Evolutionary conservation across 768 basidiomycete genomes (phyloP), one percentile per base, ranked within the genome.

Genomic region (Suillus variegatus): DNA sequence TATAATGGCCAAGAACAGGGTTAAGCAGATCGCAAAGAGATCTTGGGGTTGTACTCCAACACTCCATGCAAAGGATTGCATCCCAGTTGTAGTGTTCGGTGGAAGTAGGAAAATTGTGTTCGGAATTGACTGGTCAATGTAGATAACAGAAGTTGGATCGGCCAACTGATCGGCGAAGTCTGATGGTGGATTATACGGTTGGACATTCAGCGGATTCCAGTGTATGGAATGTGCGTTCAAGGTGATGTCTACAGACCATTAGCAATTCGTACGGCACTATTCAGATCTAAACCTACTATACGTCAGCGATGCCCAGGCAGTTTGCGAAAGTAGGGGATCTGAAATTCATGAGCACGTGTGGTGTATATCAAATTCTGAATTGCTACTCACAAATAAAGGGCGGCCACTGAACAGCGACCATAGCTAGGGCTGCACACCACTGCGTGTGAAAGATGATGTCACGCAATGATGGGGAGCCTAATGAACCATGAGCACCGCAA

Each of bases 371-470:
- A 18, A 25, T 6, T 52, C 64, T 35, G 41, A 14, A 32, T 32
- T 32, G 25, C 47, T 46, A 84, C 91, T 69, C 71, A 95, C 95
- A 99, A 66, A 91, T 85, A 76, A 96, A 98, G 18, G 83, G 81
- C 0, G 97, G 97, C 97, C 97, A 99, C 74, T 93, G 85, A 25
- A 99, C 94, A 41, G 97, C 94, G 62, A 99, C 88, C 92, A 97
- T 96, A 40, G 88, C 88, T 16, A 99, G 81, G 40, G 90, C 85
- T 47, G 93, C 86, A 75, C 91, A 93, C 91, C 93, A 98, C 69
- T 97, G 95, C 0, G 95, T 92, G 72, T 96, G 94, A 76, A 94
- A 92, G 60, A 98, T 85, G 60, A 99, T 85, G 76, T 99, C 97
- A 62, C 95, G 84, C 79, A 96, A 79, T 7, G 94, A 94, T 2